These are phyloP conservation scores for Fusarium sp. DNA, from an alignment of 2,329 filamentous ascomycete species.

Conservation along the genomic window DNA sequence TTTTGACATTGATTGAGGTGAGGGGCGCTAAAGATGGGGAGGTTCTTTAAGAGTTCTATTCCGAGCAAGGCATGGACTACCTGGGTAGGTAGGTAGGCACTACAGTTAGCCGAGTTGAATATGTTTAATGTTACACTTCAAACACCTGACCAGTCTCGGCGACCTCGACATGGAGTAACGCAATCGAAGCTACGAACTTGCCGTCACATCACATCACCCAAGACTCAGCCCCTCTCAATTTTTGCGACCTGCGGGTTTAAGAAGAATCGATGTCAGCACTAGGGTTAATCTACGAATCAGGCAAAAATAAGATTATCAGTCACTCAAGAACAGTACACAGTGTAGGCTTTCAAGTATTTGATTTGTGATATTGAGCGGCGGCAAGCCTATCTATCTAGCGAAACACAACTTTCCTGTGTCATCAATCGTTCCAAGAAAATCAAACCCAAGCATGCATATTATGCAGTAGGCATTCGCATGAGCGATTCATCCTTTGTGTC, in stretches of 20 bases:
- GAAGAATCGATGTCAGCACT: conserved; percentile 12
- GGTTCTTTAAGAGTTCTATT: conserved; percentile 1
- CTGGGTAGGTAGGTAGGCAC: too few relatives aligned
- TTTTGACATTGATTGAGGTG: conserved; percentile 5
- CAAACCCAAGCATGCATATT: conserved; percentile 40
- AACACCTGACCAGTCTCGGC: conserved; percentile 13
- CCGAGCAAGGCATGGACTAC: not conserved
- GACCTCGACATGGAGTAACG: not conserved
- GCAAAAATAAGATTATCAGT: not conserved
- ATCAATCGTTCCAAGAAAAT: conserved; percentile 44
- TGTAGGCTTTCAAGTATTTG: conserved; percentile 32
- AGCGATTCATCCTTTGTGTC: conserved; percentile 40
- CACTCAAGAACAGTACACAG: not conserved
- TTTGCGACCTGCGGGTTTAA: not conserved
- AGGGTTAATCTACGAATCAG: not conserved
- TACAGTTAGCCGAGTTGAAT: not conserved
- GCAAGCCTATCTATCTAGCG: conserved; percentile 49
- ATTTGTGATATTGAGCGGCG: conserved; percentile 47
- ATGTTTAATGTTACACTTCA: not conserved
- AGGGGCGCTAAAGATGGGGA: not conserved
- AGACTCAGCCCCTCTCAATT: conserved; percentile 4
- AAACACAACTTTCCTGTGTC: conserved; percentile 49
- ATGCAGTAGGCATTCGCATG: conserved; percentile 41
- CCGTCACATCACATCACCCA: not conserved
- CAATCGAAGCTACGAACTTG: not conserved